These are phyloP conservation scores for Aspergillus brasiliensis DNA, from an alignment of 2,329 filamentous ascomycete species.

Conservation along the genomic window DNA sequence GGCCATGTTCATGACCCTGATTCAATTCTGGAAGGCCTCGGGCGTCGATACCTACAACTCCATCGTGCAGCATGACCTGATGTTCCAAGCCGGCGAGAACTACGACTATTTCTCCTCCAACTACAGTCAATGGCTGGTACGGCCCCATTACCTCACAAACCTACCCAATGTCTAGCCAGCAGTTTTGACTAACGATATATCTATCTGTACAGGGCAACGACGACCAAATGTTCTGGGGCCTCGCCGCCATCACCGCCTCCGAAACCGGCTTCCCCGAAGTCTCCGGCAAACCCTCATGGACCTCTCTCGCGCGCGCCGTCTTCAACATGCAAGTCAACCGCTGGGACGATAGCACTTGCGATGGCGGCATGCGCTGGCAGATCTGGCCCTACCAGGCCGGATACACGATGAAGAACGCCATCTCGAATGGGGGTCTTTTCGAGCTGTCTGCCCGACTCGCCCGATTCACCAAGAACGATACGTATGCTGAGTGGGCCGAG, in stretches of 20 bases:
- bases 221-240: constrained; percentile 73
- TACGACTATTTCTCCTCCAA: constrained; percentile 72
- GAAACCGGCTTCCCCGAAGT: constrained; percentile 74
- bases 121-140: constrained; percentile 36
- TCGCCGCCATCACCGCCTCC: constrained; percentile 73
- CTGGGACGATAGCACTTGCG: constrained; percentile 67
- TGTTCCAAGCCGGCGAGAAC: constrained; percentile 70
- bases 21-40: constrained; percentile 83
- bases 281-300: constrained; percentile 67
- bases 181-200: background rate
- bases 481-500: constrained; percentile 73
- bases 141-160: background rate
- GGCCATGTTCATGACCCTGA: constrained; percentile 66
- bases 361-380: constrained; percentile 81
- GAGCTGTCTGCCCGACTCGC: constrained; percentile 66
- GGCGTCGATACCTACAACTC: constrained; percentile 70
- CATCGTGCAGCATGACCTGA: constrained; percentile 64
- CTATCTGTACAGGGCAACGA: constrained; percentile 44
- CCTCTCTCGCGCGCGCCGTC: constrained; percentile 71
- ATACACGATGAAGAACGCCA: constrained; percentile 57
- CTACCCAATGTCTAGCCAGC: background rate
- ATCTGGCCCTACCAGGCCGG: constrained; percentile 75
- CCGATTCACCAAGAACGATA: constrained; percentile 75
- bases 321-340: constrained; percentile 73
- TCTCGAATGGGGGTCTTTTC: constrained; percentile 58